Conservation (phyloP, 2,329 filamentous ascomycete genomes). For the Aspergillus fumigatus region DNA sequence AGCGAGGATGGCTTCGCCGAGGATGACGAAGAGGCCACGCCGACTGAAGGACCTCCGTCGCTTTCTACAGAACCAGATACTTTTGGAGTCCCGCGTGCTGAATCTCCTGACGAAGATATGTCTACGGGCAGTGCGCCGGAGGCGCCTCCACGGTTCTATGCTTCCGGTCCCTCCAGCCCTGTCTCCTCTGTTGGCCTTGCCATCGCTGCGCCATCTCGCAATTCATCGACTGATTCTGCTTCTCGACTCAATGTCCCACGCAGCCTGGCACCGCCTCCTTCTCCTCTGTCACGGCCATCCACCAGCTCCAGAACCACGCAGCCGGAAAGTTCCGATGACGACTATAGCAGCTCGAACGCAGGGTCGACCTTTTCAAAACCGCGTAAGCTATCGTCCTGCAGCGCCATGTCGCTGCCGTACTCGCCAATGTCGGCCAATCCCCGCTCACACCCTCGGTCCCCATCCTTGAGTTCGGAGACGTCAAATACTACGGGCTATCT, state of each 20-base stretch:
- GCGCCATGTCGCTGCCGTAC: constrained; percentile 54
- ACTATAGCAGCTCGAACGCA: constrained; percentile 57
- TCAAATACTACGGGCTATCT: constrained; percentile 59
- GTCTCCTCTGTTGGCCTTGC: constrained; percentile 12
- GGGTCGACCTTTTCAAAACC: constrained; percentile 60
- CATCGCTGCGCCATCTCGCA: constrained; percentile 22
- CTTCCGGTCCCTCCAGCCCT: constrained; percentile 10
- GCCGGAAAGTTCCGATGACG: constrained; percentile 63
- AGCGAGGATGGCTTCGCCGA: constrained; percentile 31
- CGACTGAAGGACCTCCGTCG: constrained; percentile 20
- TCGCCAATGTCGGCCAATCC: constrained; percentile 62
- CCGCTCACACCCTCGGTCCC: constrained; percentile 66
- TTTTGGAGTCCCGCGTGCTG: constrained; percentile 26
- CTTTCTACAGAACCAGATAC: constrained; percentile 10
- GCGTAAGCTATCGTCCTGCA: constrained; percentile 75
- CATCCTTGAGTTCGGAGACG: constrained; percentile 77
- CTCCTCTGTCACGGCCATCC: constrained; percentile 39
- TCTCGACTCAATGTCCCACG: constrained; percentile 36
- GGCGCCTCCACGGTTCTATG: constrained; percentile 17
- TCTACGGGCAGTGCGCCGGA: constrained; percentile 13
- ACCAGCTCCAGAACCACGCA: constrained; percentile 58
- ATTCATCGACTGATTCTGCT: constrained; percentile 34
- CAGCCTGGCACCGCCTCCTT: constrained; percentile 43
- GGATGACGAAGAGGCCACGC: constrained; percentile 34
- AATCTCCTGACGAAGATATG: constrained; percentile 29